Evolutionary conservation across 345 rosid species (phyloP), one percentile per base, ranked within the genome.

Genomic region (Adansonia digitata): DNA sequence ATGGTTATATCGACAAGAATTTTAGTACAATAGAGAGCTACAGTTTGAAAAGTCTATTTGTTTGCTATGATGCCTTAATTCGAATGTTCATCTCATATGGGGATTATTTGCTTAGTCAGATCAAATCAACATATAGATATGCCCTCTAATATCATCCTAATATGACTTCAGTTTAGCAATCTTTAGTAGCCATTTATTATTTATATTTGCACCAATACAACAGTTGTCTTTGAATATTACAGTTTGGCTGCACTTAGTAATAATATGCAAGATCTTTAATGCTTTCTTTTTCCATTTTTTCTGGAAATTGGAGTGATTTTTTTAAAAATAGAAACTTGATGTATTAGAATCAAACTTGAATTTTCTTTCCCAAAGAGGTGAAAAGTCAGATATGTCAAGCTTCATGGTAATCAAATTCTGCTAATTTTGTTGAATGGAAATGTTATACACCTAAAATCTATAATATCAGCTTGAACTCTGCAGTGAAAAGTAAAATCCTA

Each of bases 1-100:
- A 13, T 52, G 55, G 72, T 18, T 72, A 64, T 72, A 56, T 74
- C 70, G 55, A 71, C 61, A n/a, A 66, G 57, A 9, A 42, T 46
- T 53, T 29, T 46, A 46, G 2, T 29, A 15, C 22, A 68, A 68
- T 29, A 7, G 20, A 45, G 20, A 27, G 55, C 39, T 45, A 43
- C 43, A 66, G 37, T 67, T 26, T 24, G 1, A 43, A 67, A 37
- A n/a, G 43, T 35, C 46, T 39, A 48, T 59, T 59, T n/a, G 42
- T 64, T 17, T n/a, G 6, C 39, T 64, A 63, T 63, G 7, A 37
- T 4, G 48, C 46, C 26, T 63, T n/a, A 63, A 63, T 37, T 10
- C 0, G 14, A 63, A 10, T 37, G 43, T 40, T n/a, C 15, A 51
- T 70, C 18, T 51, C 26, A 13, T 70, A 70, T 51, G 9, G 42